Evolutionary conservation across 2,329 filamentous ascomycete species (phyloP), one percentile per base, ranked within the genome.

Genomic region (Colletotrichum liriopes): DNA sequence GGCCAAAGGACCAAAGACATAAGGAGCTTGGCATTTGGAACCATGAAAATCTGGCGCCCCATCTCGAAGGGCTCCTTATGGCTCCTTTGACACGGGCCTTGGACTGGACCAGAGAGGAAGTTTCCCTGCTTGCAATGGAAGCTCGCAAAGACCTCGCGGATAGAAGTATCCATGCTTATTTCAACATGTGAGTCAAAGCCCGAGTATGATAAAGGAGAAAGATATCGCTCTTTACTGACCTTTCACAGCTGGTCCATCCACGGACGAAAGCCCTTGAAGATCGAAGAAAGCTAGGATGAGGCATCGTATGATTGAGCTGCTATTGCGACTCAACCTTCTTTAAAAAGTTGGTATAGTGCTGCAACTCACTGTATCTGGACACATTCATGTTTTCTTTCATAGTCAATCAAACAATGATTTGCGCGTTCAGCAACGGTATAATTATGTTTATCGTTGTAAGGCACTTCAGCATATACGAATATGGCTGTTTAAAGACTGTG

Each of bases 31-130:
- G 81, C 2, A 6, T 61, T 65, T 76, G 71, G 60, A 77, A 75
- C 66, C 54, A 67, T 9, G 39, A 58, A 26, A 74, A 77, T 56
- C 49, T 76, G 26, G 47, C 71, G 9, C 68, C 70, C 39, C 75
- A 75, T 6, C 51, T 32, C 1, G 80, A 82, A 0, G 82, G 80
- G 0, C 75, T 84, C 12, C 81, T 78, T 26, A 77, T 83, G 71
- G 80, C 79, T 29, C 73, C 84, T 0, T 81, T 83, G 49, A 84
- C 83, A 0, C 77, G 79, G 23, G 77, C 71, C 0, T 67, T 82
- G 37, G 79, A 79, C 0, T 84, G 83, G 83, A 75, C 74, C 0
- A 51, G 74, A 6, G 76, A 81, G 3, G 77, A 82, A 56, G 78
- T 82, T 0, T 73, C 80, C 51, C 75, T 78, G 2, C 82, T 82